Conservation (phyloP, 805 yeast genomes). For the Sugiyamaella boreocaroliniensis region DNA sequence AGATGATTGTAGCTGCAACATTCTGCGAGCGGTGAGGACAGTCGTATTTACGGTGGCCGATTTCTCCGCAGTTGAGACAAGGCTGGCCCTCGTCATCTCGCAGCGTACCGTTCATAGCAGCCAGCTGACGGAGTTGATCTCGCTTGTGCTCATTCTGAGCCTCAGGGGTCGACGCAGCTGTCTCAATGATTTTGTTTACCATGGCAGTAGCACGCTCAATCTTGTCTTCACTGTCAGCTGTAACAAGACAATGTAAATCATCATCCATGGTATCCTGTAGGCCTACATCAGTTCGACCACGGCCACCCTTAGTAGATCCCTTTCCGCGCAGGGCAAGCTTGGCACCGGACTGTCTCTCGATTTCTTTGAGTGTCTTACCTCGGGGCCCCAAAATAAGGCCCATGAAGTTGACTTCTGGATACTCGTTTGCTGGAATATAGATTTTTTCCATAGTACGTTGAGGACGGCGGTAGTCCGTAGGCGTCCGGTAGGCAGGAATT, state of each 20-base stretch:
- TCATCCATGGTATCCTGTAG: conserved; percentile 58
- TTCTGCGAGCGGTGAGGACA: conserved; percentile 48
- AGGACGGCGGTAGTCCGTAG: conserved; percentile 65
- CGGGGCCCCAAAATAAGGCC: conserved; percentile 92
- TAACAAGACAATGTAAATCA: conserved; percentile 80
- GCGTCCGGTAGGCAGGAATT: conserved; percentile 75
- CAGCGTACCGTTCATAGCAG: conserved; percentile 88
- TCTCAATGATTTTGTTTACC: conserved; percentile 68
- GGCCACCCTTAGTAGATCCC: conserved; percentile 94
- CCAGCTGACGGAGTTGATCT: conserved; percentile 85
- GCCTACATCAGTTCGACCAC: conserved; percentile 43
- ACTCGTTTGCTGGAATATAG: conserved; percentile 75
- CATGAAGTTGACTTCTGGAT: conserved; percentile 88
- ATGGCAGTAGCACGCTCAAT: conserved; percentile 67
- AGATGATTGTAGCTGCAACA: conserved; percentile 52
- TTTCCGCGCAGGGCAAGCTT: conserved; percentile 86
- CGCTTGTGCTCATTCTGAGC: conserved; percentile 90
- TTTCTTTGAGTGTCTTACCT: conserved; percentile 75
- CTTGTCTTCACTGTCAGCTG: conserved; percentile 73
- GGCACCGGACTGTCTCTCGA: conserved; percentile 85
- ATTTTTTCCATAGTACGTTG: conserved; percentile 73
- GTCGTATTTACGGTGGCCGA: conserved; percentile 57
- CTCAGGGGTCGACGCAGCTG: conserved; percentile 82
- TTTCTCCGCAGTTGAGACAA: conserved; percentile 58
- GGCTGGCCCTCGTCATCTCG: conserved; percentile 68